Evolutionary conservation across 2,329 filamentous ascomycete species (phyloP), one percentile per base, ranked within the genome.

Genomic region (Chaetomiaceae sp.): DNA sequence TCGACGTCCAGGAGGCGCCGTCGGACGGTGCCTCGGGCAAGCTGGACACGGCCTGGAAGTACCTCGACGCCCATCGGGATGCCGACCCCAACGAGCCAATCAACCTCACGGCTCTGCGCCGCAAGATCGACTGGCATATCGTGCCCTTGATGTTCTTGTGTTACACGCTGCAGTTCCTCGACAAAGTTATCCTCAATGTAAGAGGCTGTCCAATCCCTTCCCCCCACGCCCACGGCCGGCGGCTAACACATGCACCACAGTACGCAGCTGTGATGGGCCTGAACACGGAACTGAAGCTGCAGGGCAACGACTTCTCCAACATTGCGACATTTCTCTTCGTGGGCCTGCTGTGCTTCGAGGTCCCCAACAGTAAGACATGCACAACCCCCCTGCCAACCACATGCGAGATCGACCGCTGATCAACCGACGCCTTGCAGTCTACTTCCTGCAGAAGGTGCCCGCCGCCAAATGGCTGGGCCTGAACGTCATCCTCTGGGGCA

Each of bases 241-340:
- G 20, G 55, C 52, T 56, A 51, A 61, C 29, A 8, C 29, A 17
- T 47, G 17, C 17, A 22, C 4, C 22, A 9, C 40, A 84, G 77
- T 87, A 87, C 63, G 82, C 81, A 17, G 80, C 79, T 55, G 81
- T 87, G 47, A 87, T 87, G 83, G 82, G 82, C 3, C 65, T 88
- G 7, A 71, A 67, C 20, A 66, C 74, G 47, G 81, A 84, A 53
- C 72, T 83, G 6, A 69, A 75, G 0, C 72, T 87, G 44, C 64
- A 68, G 12, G 78, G 78, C 17, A 84, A 85, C 55, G 75, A 86
- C 45, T 86, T 85, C 64, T 80, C 79, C 44, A 82, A 82, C 66
- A 67, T 82, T 17, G 81, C 81, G 3, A 84, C 81, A 0, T 77
- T 80, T 25, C 80, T 86, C 60, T 87, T 83, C 61, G 81, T 86